Base-by-base conservation (phyloP, 495 filamentous ascomycete genomes). In the Pyronema domesticum region DNA sequence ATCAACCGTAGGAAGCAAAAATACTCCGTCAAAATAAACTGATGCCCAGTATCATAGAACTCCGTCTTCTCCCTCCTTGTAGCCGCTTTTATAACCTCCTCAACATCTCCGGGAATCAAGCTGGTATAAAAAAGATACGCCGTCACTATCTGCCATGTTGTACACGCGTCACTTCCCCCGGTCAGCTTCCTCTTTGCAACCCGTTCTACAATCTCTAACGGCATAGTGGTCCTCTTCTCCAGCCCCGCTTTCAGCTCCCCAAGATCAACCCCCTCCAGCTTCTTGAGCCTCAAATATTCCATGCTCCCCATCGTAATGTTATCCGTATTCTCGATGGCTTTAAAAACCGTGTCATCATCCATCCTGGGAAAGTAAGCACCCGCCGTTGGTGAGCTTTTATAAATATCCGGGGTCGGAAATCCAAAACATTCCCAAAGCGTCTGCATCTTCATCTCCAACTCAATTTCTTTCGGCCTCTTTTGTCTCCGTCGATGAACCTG, bases 1-100 rank as follows among this genome's bases (percentile, higher is more conserved):
- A 62, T 60, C 46, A 62, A 50, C 6, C 23, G 48, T 11, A 61
- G 35, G 37, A 63, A 63, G 56, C 58, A 53, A 37, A 61, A 62
- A 47, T 58, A 63, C 37, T 61, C 58, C 17, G 53, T 46, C 30
- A 63, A 37, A 23, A 54, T 55, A 10, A 44, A 43, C 40, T 50
- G 58, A 3, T 55, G 45, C 35, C 40, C 51, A 13, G 46, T 19
- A 19, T 2, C 8, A 13, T 30, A 42, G 10, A 37, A 17, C 15
- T 53, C 51, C 30, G 17, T n/a, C 23, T 42, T 49, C 2, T 46
- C 14, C 15, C 17, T 14, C 39, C n/a, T 34, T 19, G 49, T 37
- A 13, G 55, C 58, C 35, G 55, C 45, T 2, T 45, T 44, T 3
- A 62, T 23, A 15, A 58, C 37, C 23, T 37, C 46, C 11, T 46